Conservation (phyloP, 78 protist genomes). For the Guillardia theta region DNA sequence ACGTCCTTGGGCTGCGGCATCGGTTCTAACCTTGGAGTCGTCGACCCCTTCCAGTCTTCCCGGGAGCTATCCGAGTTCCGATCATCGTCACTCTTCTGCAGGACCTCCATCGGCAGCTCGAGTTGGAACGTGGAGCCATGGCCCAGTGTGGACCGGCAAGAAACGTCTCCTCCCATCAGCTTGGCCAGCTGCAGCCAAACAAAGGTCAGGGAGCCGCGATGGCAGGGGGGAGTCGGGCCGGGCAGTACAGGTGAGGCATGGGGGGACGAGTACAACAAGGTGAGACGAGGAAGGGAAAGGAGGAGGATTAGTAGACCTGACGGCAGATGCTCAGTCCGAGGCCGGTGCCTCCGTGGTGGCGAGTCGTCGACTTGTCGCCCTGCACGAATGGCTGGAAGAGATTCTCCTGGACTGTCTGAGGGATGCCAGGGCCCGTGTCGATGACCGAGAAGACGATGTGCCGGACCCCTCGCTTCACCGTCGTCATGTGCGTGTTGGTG, state of each 20-base stretch:
- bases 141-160: background rate
- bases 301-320: too few species aligned
- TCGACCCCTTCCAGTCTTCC: too few species aligned
- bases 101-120: conserved; percentile 3
- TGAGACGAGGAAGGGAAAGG: too few species aligned
- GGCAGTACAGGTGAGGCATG: too few species aligned
- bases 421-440: background rate
- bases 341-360: background rate
- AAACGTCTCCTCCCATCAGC: background rate
- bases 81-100: too few species aligned
- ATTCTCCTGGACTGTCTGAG: background rate
- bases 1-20: too few species aligned
- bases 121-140: background rate
- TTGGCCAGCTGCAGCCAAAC: too few species aligned
- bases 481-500: background rate
- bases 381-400: conserved; percentile 1
- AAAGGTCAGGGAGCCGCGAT: too few species aligned
- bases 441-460: background rate
- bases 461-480: background rate
- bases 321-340: background rate
- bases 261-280: too few species aligned
- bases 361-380: background rate
- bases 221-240: too few species aligned
- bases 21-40: too few species aligned
- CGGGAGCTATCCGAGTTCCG: too few species aligned